Evolutionary conservation across 257 asterid genomes (phyloP), one percentile per base, ranked within the genome.

Genomic region (Dorcoceras hygrometricum): DNA sequence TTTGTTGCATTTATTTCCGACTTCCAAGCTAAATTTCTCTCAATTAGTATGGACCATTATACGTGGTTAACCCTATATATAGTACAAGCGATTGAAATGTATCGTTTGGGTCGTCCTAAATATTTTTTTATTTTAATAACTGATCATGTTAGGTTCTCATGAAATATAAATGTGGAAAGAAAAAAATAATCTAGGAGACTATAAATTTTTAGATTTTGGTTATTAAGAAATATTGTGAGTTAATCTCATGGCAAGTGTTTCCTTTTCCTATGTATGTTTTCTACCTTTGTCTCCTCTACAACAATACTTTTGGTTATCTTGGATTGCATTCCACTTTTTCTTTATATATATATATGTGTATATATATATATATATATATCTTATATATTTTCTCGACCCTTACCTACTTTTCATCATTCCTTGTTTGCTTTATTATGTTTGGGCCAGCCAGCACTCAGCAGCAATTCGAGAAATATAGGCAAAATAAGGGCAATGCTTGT

Each of bases 341-440:
- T 55, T 59, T 75, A 72, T 34, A 72, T 66, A 72, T 31, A 63
- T 68, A 24, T 31, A 22, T 46, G n/a, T n/a, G n/a, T n/a, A n/a
- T n/a, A n/a, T n/a, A n/a, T 62, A 72, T 34, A 72, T 66, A 72
- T 31, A 63, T 68, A 24, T 31, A 22, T 46, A 28, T 28, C 7
- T 29, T 29, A 3, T 6, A n/a, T n/a, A n/a, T 6, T 29, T 28
- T 28, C 5, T 12, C 3, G 5, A 4, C 5, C 75, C 53, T 77
- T 66, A 23, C 66, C 80, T 59, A 71, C 86, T 87, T 85, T 83
- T 83, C 87, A 89, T 84, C 84, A 84, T 87, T 85, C 85, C 83
- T 81, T 81, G 81, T 79, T 79, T 70, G 66, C 84, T 82, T 86
- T 83, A 78, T 78, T 83, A 75, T 77, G 84, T 75, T 84, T 80